Conservation (phyloP, 2,329 filamentous ascomycete species). For the Diplocarpon mali region DNA sequence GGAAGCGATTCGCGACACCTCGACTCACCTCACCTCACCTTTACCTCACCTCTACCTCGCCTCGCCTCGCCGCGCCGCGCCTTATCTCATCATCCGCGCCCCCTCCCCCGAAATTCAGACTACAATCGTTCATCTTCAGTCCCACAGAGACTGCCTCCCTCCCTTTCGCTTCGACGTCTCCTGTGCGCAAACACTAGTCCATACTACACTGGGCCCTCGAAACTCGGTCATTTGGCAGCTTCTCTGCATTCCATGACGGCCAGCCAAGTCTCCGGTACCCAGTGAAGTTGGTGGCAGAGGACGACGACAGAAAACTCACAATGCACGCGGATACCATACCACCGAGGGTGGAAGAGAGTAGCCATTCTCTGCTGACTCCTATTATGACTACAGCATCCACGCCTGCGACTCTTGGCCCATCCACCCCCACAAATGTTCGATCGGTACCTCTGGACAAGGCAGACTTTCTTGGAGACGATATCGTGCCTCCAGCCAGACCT, state of each 20-base stretch:
- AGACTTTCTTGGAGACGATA: slow-evolving; percentile 16
- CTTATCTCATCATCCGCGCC: too few species aligned
- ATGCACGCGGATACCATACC: slow-evolving; percentile 2
- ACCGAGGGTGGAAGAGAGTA: slow-evolving; percentile 15
- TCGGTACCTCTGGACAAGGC: slow-evolving; percentile 19
- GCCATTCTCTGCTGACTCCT: slow-evolving; percentile 11
- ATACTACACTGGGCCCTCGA: too few species aligned
- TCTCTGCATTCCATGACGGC: neutral
- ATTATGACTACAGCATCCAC: slow-evolving; percentile 25
- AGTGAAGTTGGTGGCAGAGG: neutral
- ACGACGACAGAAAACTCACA: neutral
- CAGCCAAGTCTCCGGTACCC: neutral
- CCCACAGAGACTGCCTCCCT: too few species aligned
- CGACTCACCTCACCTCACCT: too few species aligned
- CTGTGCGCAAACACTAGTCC: too few species aligned
- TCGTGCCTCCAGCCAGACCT: slow-evolving; percentile 24
- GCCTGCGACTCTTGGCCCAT: slow-evolving; percentile 25
- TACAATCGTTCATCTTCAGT: too few species aligned
- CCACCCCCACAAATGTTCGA: slow-evolving; percentile 23
- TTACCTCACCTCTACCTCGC: too few species aligned
- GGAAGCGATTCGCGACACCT: too few species aligned
- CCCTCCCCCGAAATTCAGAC: too few species aligned
- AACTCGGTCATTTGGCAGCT: too few species aligned
- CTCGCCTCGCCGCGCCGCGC: too few species aligned
- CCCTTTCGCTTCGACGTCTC: too few species aligned